Conservation (phyloP, 1,139 yeast species). For the Geotrichum aggregatum region DNA sequence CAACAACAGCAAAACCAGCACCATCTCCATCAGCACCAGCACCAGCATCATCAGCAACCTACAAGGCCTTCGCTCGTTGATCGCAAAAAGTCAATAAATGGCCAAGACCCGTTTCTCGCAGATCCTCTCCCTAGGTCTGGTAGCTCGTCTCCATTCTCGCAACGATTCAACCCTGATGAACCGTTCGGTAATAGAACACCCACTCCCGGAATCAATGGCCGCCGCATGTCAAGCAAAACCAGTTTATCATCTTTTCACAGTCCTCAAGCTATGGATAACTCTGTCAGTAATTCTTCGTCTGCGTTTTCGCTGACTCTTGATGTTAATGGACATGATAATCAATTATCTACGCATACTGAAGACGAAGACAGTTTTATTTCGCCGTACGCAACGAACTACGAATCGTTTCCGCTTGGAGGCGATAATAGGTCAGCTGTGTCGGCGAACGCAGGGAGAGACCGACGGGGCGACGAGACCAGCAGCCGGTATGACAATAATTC, state of each 20-base stretch:
- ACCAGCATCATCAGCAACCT: slow-evolving; percentile 10
- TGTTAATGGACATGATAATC: neutral
- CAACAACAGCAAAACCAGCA: too few species aligned
- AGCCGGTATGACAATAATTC: slow-evolving; percentile 29
- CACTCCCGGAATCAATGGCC: neutral
- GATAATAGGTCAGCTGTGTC: neutral
- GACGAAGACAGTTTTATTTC: slow-evolving; percentile 3
- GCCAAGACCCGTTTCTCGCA: neutral
- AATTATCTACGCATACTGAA: slow-evolving; percentile 12
- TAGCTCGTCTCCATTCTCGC: slow-evolving; percentile 15
- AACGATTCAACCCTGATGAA: slow-evolving; percentile 10
- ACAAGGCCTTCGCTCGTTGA: neutral
- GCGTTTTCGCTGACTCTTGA: slow-evolving; percentile 4
- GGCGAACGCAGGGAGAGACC: slow-evolving; percentile 20
- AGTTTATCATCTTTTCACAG: slow-evolving; percentile 8
- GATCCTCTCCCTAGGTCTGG: slow-evolving; percentile 16
- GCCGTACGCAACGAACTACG: slow-evolving; percentile 8
- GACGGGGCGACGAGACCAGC: slow-evolving; percentile 23
- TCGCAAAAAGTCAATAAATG: slow-evolving; percentile 10
- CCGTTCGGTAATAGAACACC: neutral
- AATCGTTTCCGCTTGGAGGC: neutral
- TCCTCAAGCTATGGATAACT: slow-evolving; percentile 5
- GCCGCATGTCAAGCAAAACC: slow-evolving; percentile 12
- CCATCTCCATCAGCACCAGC: slow-evolving; percentile 12
- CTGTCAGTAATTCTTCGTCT: neutral